Conservation (phyloP, 2,329 filamentous ascomycete species). For the Fusarium sp. region DNA sequence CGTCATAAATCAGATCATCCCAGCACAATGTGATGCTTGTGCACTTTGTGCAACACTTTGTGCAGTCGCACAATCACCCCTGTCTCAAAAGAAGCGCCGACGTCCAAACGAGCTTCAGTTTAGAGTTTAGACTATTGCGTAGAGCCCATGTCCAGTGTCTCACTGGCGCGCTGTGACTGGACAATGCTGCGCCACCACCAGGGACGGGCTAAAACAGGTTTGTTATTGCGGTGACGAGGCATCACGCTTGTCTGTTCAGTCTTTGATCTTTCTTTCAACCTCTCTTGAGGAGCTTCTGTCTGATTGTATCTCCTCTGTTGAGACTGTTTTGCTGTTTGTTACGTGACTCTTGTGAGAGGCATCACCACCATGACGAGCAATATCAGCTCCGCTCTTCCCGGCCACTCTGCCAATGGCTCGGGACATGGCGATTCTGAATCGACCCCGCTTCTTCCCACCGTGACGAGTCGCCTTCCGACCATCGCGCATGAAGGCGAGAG, state of each 20-base stretch:
- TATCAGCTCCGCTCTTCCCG: slow-evolving; percentile 1
- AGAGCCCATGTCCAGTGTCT: slow-evolving; percentile 29
- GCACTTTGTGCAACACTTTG: background rate
- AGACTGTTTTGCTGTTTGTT: background rate
- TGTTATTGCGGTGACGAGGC: slow-evolving; percentile 7
- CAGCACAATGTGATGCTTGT: background rate
- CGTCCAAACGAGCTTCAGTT: slow-evolving; percentile 31
- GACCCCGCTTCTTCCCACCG: slow-evolving; percentile 47
- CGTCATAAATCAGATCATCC: background rate
- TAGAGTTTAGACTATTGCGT: slow-evolving; percentile 28
- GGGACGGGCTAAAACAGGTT: slow-evolving; percentile 15
- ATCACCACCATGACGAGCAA: slow-evolving; percentile 23
- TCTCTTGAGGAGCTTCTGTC: background rate
- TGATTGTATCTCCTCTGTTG: background rate
- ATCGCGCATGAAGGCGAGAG: slow-evolving; percentile 57
- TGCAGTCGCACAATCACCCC: slow-evolving; percentile 9
- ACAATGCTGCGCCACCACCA: slow-evolving; percentile 23
- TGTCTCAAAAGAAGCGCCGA: background rate
- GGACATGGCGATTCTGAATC: slow-evolving; percentile 30
- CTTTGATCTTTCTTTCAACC: background rate
- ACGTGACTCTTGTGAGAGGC: background rate
- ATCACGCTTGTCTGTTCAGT: background rate
- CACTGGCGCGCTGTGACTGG: slow-evolving; percentile 16
- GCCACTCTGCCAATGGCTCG: slow-evolving; percentile 1
- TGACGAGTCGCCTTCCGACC: slow-evolving; percentile 20